A percentile compares a stretch with the other conserved stretches of the same genome.
These are phyloP conservation scores for Spergularia marina DNA, from an alignment of 148 eudicot species.

Conservation along the genomic window DNA sequence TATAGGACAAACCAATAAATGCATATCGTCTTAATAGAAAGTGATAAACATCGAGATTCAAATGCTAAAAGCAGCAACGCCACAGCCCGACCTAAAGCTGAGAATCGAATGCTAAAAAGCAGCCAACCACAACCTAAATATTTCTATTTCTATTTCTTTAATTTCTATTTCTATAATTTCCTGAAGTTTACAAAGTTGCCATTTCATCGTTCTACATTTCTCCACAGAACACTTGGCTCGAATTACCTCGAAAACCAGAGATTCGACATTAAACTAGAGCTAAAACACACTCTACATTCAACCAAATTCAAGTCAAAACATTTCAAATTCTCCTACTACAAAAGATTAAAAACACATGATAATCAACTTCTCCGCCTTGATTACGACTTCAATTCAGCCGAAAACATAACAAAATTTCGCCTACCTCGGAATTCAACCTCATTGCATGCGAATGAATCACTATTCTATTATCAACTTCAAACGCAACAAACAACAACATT, in stretches of 20 bases:
- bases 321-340: neutral
- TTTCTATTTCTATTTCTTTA: neutral
- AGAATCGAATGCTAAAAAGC: neutral
- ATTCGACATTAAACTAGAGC: neutral
- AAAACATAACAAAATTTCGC: neutral
- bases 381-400: neutral
- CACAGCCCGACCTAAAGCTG: neutral
- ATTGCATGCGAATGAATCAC: slow-evolving; percentile 6
- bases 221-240: neutral
- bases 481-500: neutral
- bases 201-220: no score
- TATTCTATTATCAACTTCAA: slow-evolving; percentile 5
- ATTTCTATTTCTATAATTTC: neutral
- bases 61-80: neutral
- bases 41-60: neutral
- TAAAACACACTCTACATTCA: neutral
- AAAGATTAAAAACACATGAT: neutral
- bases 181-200: neutral
- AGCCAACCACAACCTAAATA: neutral
- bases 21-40: neutral
- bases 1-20: slow-evolving; percentile 4
- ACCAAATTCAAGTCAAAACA: neutral
- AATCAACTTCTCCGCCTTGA: neutral
- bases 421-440: neutral
- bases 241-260: neutral